These are phyloP conservation scores for Gentiana macrophylla DNA, from an alignment of 257 asterid species.

Conservation along the genomic window DNA sequence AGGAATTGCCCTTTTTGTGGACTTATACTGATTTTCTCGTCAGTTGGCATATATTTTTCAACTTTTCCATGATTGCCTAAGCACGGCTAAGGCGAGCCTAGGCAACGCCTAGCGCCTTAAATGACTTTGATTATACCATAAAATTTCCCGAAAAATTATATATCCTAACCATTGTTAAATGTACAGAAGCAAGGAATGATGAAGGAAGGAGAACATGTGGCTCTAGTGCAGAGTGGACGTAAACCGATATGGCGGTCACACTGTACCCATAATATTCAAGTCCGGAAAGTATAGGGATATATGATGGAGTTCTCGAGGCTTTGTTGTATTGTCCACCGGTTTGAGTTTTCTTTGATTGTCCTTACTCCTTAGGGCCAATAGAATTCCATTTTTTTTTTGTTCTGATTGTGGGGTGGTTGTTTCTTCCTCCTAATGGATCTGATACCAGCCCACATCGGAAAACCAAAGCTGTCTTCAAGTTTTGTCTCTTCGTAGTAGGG, in stretches of 20 bases:
- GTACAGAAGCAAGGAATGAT: slow-evolving; percentile 79
- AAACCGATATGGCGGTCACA: slow-evolving; percentile 76
- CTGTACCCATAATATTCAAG: slow-evolving; percentile 90
- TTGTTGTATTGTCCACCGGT: neutral
- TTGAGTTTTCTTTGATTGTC: neutral
- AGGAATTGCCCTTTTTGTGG: too few relatives aligned
- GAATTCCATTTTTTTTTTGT: neutral
- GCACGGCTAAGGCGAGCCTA: neutral
- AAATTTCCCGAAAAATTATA: neutral
- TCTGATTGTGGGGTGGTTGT: neutral
- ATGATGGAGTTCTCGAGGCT: neutral
- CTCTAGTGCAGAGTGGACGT: slow-evolving; percentile 90
- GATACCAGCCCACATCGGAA: too few relatives aligned
- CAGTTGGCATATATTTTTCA: too few relatives aligned
- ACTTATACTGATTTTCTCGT: too few relatives aligned
- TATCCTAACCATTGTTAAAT: neutral
- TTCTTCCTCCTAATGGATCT: neutral
- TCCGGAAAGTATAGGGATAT: slow-evolving; percentile 51
- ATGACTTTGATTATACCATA: neutral
- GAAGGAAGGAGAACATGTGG: slow-evolving; percentile 84
- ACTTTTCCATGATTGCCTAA: too few relatives aligned
- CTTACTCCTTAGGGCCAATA: neutral
- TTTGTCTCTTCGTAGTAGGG: too few relatives aligned
- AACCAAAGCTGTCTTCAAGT: too few relatives aligned
- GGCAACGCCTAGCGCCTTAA: neutral